phyloP scores from a whole-genome alignment of 352 stramenopile species.

The Pythium pyrilobum region DNA sequence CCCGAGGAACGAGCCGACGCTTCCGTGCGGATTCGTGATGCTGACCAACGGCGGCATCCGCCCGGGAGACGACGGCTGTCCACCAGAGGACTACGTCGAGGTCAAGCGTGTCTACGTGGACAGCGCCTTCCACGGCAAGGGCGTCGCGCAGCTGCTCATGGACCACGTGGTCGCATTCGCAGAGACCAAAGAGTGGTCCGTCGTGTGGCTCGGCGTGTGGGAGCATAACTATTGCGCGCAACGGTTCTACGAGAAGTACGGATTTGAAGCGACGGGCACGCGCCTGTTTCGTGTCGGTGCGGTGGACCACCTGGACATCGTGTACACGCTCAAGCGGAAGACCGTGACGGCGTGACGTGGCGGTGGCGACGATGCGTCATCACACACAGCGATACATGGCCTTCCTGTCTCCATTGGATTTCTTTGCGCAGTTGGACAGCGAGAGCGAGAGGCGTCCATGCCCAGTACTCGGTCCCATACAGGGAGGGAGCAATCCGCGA shows the following conservation, averaged over 20 bases:
- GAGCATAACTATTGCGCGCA: conserved; percentile 23
- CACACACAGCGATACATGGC: no score
- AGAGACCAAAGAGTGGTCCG: background rate
- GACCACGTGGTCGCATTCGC: conserved; percentile 16
- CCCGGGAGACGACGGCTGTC: conserved; percentile 12
- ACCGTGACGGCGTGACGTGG: no score
- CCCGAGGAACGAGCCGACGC: background rate
- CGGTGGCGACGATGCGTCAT: no score
- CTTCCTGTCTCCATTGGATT: no score
- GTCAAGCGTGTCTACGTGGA: conserved; percentile 15
- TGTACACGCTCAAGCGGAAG: no score
- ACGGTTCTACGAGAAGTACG: conserved; percentile 28
- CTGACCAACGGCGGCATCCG: conserved; percentile 14
- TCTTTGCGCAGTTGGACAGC: no score
- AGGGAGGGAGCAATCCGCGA: no score
- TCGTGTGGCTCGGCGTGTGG: conserved; percentile 22
- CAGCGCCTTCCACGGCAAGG: background rate
- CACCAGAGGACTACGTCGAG: conserved; percentile 17
- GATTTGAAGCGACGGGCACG: conserved; percentile 22
- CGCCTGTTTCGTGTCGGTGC: conserved; percentile 17
- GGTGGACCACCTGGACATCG: no score
- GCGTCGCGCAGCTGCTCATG: conserved; percentile 2
- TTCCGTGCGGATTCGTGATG: conserved; percentile 20
- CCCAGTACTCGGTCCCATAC: background rate
- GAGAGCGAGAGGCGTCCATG: no score